Percentiles rank a stretch among this genome's conserved stretches.
phyloP scores from a whole-genome alignment of 1,139 yeast genomes.

The Hansenula anomala region DNA sequence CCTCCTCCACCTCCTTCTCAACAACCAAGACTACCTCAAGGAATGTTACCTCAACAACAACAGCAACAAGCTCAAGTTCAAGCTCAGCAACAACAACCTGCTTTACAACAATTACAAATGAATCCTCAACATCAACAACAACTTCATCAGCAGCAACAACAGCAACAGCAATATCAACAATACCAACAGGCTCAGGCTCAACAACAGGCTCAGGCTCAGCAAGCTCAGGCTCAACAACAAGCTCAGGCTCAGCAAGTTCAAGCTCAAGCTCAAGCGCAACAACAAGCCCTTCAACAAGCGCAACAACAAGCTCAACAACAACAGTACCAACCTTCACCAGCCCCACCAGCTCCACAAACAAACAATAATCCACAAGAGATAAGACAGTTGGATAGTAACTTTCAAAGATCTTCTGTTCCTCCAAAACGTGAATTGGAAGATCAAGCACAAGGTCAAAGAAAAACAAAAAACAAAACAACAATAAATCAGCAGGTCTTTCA shows the following conservation, averaged over 20 bases:
- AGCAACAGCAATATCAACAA: conserved; percentile 9
- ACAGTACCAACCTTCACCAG: conserved; percentile 1
- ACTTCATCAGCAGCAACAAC: conserved; percentile 19
- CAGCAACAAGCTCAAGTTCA: conserved; percentile 15
- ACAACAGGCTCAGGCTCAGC: conserved; percentile 11
- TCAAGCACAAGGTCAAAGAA: conserved; percentile 3
- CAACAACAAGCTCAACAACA: conserved; percentile 10
- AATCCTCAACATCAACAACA: conserved; percentile 18
- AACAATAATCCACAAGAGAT: conserved; percentile 1
- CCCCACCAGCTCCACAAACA: conserved; percentile 7
- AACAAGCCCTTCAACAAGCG: conserved; percentile 13
- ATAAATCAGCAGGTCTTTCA: neutral
- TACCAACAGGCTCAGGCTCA: conserved; percentile 9
- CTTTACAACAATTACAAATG: conserved; percentile 18
- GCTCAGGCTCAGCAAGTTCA: conserved; percentile 13
- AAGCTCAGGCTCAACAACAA: conserved; percentile 16
- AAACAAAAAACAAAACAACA: conserved; percentile 2
- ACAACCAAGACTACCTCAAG: conserved; percentile 53
- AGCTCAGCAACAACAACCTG: conserved; percentile 21
- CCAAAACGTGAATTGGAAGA: conserved; percentile 13
- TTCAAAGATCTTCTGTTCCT: conserved; percentile 5
- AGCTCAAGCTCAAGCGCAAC: conserved; percentile 19
- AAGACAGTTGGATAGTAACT: conserved; percentile 5
- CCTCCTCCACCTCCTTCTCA: conserved; percentile 65
- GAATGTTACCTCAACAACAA: conserved; percentile 42